A percentile compares a stretch with the other conserved stretches of the same genome.
Evolutionary conservation across 1,284 basidiomycete species (phyloP).

Genomic region (Baeospora myosura): DNA sequence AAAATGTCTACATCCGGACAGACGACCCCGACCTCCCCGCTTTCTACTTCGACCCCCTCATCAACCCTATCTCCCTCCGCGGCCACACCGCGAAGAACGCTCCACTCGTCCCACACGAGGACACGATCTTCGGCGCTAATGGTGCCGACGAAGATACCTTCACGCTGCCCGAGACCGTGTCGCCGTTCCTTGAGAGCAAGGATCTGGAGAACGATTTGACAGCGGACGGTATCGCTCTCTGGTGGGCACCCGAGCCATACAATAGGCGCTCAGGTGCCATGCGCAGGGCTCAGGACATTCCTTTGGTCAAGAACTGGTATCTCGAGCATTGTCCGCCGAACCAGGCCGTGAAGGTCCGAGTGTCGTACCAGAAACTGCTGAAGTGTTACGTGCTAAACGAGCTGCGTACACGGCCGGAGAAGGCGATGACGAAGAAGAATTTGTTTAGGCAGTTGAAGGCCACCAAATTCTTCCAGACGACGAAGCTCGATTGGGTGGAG

Average conservation of each 20-base stretch:
- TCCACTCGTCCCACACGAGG: conserved; percentile 83
- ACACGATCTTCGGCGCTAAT: conserved; percentile 82
- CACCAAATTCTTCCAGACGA: conserved; percentile 99
- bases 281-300: conserved; percentile 91
- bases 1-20: conserved; percentile 98
- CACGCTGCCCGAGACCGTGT: conserved; percentile 73
- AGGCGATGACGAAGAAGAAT: conserved; percentile 97
- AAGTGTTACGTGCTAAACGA: conserved; percentile 97
- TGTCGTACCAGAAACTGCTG: conserved; percentile 97
- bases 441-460: conserved; percentile 93
- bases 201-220: conserved; percentile 88
- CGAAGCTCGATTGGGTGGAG: conserved; percentile 97
- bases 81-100: conserved; percentile 80
- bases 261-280: conserved; percentile 88
- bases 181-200: conserved; percentile 80
- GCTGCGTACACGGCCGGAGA: conserved; percentile 82
- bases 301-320: conserved; percentile 96
- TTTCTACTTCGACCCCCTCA: conserved; percentile 98
- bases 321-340: conserved; percentile 96
- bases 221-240: conserved; percentile 94
- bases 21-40: conserved; percentile 99
- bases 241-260: conserved; percentile 99
- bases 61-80: conserved; percentile 92
- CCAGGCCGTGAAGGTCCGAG: conserved; percentile 96
- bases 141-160: conserved; percentile 85